Conservation (phyloP, 805 yeast genomes). For the Sugiyamaella boreocaroliniensis region DNA sequence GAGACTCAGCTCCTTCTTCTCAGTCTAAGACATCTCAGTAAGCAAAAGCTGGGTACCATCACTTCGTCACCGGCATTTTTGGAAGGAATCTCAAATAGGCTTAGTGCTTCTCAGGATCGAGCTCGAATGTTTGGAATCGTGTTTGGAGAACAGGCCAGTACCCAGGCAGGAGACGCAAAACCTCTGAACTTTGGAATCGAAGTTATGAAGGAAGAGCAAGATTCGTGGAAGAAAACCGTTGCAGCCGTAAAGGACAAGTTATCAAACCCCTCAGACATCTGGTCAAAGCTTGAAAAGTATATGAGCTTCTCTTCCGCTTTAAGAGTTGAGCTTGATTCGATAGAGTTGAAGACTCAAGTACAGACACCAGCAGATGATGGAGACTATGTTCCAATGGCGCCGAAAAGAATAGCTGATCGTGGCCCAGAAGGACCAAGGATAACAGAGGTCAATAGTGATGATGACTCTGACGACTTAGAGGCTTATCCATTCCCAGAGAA, state of each 20-base stretch:
- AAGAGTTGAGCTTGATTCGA: neutral
- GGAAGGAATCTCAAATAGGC: conserved; percentile 16
- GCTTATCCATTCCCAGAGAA: conserved; percentile 27
- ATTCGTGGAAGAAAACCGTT: conserved; percentile 7
- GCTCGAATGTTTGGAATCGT: conserved; percentile 20
- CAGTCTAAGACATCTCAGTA: conserved; percentile 8
- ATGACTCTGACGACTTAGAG: conserved; percentile 28
- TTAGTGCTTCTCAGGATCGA: conserved; percentile 12
- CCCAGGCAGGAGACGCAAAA: conserved; percentile 18
- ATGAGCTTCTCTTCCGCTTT: neutral
- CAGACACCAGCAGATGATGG: neutral
- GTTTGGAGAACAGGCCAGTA: conserved; percentile 19
- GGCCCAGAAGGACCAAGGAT: neutral
- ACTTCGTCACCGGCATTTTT: conserved; percentile 17
- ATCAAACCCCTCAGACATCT: neutral
- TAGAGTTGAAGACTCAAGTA: neutral
- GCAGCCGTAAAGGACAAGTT: conserved; percentile 1
- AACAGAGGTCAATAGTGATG: conserved; percentile 21
- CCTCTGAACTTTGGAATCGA: conserved; percentile 27
- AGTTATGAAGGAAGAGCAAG: conserved; percentile 9
- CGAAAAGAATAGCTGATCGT: no score
- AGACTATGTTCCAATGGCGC: neutral
- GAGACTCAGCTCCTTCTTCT: conserved; percentile 44
- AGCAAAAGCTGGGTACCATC: neutral
- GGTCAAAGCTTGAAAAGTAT: conserved; percentile 2